Evolutionary conservation across 148 eudicot genomes (phyloP), one percentile per base, ranked within the genome.

Genomic region (Chenopodium formosanum): DNA sequence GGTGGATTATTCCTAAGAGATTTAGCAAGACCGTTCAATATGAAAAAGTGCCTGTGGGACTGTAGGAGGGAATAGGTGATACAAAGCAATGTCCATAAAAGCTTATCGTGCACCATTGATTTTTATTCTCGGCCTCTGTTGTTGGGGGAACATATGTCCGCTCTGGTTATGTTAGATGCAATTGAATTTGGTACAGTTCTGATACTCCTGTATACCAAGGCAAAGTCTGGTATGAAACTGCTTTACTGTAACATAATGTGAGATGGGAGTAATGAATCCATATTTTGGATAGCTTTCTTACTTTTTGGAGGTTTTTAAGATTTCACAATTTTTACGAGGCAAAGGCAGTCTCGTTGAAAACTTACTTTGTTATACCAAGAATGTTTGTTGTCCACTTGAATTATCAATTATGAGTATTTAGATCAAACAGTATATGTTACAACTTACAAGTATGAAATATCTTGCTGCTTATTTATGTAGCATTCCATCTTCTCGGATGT

Each of bases 1-100:
- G 89, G 52, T 91, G 90, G 80, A 65, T 92, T 78, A 85, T 94
- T 80, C 97, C 94, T 46, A 82, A 44, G 82, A 89, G 92, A 80
- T 90, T 88, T 73, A 87, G 86, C 77, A 91, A 79, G 75, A 74
- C 77, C n/a, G 79, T 73, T 31, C 84, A 81, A 70, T 94, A 92
- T 46, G 90, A 90, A 78, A 91, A 89, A 79, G 92, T 92, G 22
- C 89, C 94, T 44, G 86, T 82, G 3, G 89, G 75, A 56, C 85
- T 52, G 76, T 83, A 40, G 84, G 70, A 65, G 58, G 37, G n/a
- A 70, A n/a, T 29, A 77, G 78, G 31, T 77, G 50, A 76, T 78
- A 37, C 20, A 22, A 65, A 77, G 56, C 32, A 19, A 34, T 73
- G 74, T 52, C 34, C 32, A 27, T 50, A 52, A 66, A 2, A 19